Evolutionary conservation across 176 grass and related monocot species (phyloP).

Genomic region (Ananas comosus): DNA sequence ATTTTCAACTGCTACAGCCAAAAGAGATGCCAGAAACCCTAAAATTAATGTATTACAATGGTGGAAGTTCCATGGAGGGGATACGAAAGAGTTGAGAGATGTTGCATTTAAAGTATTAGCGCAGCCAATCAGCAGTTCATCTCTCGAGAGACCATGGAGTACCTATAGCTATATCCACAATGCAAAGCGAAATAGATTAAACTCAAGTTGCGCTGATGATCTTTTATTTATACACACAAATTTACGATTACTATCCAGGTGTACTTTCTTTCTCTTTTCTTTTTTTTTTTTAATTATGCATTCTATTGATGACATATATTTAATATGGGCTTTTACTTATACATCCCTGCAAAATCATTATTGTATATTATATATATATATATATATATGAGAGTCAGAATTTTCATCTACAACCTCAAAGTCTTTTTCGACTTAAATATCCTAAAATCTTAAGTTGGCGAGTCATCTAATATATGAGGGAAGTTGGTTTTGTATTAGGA

Average conservation of each 20-base stretch:
- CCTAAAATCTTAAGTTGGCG: too few relatives aligned
- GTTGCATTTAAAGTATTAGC: constrained; percentile 23
- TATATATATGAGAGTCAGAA: too few relatives aligned
- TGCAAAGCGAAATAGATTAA: constrained; percentile 11
- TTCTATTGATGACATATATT: not conserved
- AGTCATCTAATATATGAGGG: too few relatives aligned
- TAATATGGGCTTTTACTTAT: not conserved
- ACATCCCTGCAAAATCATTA: too few relatives aligned
- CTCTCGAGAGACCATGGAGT: constrained; percentile 24
- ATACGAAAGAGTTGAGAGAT: constrained; percentile 30
- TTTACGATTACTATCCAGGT: constrained; percentile 26
- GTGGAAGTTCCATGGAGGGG: constrained; percentile 29
- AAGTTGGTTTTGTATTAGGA: too few relatives aligned
- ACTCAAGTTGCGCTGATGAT: constrained; percentile 5
- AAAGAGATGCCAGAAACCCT: constrained; percentile 26
- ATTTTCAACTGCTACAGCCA: constrained; percentile 22
- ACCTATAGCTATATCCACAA: constrained; percentile 20
- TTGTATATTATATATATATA: too few relatives aligned
- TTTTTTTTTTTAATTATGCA: not conserved
- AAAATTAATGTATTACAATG: constrained; percentile 25
- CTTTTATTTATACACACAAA: constrained; percentile 22
- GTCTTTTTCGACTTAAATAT: too few relatives aligned
- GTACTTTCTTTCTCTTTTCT: not conserved
- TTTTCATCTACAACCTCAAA: too few relatives aligned
- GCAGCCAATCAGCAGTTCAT: constrained; percentile 16